Percentiles rank a stretch among this genome's conserved stretches.
These are phyloP conservation scores for Hirschioporus abietinus DNA, from an alignment of 768 basidiomycete genomes.

Conservation along the genomic window DNA sequence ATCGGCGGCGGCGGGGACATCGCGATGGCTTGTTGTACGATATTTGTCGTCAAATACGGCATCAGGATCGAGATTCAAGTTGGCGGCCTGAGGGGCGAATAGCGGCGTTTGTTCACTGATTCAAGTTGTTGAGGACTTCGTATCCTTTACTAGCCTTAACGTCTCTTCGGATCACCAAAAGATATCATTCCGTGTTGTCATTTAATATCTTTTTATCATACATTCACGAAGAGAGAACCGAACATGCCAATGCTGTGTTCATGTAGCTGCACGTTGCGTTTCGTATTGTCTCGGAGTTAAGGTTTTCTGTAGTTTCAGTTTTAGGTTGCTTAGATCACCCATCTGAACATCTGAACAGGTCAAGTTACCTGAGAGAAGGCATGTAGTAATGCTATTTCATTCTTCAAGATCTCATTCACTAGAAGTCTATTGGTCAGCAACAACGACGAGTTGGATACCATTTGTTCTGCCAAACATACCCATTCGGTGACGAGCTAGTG, in stretches of 20 bases:
- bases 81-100: too few relatives aligned
- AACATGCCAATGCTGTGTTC: neutral
- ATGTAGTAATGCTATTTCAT: slow-evolving; percentile 74
- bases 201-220: neutral
- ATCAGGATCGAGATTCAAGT: too few relatives aligned
- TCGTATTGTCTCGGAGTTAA: slow-evolving; percentile 67
- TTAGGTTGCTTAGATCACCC: neutral
- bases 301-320: slow-evolving; percentile 48
- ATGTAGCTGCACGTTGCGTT: slow-evolving; percentile 28
- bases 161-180: too few relatives aligned
- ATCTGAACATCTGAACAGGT: neutral
- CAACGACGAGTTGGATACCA: neutral
- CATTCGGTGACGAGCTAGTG: slow-evolving; percentile 69
- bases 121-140: too few relatives aligned
- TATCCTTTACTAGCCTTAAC: too few relatives aligned
- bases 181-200: neutral
- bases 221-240: neutral
- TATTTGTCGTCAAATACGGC: too few relatives aligned
- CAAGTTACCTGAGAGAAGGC: slow-evolving; percentile 76
- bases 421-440: slow-evolving; percentile 5
- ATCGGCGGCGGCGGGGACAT: too few relatives aligned
- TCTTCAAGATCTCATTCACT: slow-evolving; percentile 78
- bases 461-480: slow-evolving; percentile 34
- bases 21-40: too few relatives aligned
- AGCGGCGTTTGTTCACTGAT: too few relatives aligned